These are phyloP conservation scores for Pseudocercospora crystallina DNA, from an alignment of 2,329 filamentous ascomycete species.

Conservation along the genomic window DNA sequence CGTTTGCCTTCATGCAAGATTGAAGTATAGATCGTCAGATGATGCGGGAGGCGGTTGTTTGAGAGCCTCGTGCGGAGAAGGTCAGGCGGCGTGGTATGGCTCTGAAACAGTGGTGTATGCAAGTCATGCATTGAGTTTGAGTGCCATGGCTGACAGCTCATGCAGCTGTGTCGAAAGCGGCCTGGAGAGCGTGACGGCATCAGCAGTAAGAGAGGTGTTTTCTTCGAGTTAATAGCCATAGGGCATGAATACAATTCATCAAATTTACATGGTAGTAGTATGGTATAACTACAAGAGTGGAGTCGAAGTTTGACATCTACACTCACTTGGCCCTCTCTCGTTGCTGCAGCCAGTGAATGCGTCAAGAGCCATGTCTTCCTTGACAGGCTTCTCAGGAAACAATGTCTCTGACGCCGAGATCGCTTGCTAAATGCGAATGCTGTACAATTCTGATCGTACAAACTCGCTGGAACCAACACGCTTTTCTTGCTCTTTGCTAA, in stretches of 20 bases:
- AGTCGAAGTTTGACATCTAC: slow-evolving; percentile 9
- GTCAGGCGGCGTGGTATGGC: too few species aligned
- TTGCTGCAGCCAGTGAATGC: not conserved
- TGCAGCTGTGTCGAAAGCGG: too few species aligned
- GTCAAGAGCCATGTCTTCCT: not conserved
- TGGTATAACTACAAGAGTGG: slow-evolving; percentile 20
- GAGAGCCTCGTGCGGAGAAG: too few species aligned
- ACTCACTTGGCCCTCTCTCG: not conserved
- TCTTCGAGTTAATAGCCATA: not conserved
- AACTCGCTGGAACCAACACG: slow-evolving; percentile 3
- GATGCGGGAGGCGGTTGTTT: too few species aligned
- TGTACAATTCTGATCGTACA: slow-evolving; percentile 16
- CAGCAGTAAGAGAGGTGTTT: too few species aligned
- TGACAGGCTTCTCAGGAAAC: not conserved
- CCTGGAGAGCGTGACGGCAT: too few species aligned
- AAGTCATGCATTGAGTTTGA: too few species aligned
- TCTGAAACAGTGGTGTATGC: too few species aligned
- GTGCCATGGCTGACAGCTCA: too few species aligned
- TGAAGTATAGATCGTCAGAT: too few species aligned
- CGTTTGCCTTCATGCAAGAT: too few species aligned
- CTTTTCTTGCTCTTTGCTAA: slow-evolving; percentile 4
- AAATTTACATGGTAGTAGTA: slow-evolving; percentile 9
- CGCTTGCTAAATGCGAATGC: slow-evolving; percentile 9
- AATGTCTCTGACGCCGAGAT: slow-evolving; percentile 1
- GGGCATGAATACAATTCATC: not conserved